A percentile compares a stretch with the other conserved stretches of the same genome.
phyloP scores from a whole-genome alignment of 148 eudicot genomes.

The Talinum fruticosum region DNA sequence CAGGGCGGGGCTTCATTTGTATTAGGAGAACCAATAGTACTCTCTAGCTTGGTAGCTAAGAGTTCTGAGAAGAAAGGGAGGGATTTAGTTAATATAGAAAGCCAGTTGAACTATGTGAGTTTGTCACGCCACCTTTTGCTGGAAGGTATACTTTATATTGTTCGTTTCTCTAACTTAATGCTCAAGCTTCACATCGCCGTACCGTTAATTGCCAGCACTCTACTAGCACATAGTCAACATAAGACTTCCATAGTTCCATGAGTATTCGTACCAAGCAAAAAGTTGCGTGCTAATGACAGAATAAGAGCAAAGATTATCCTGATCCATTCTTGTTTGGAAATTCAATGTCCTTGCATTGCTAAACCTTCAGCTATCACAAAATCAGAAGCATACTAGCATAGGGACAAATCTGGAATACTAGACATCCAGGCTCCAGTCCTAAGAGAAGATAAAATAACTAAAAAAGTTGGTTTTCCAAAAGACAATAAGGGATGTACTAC shows the following conservation, averaged over 20 bases:
- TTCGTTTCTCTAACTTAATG: neutral
- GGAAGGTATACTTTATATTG: neutral
- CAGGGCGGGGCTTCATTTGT: too few relatives aligned
- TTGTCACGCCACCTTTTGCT: neutral
- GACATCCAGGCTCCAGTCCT: too few relatives aligned
- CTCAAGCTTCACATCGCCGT: neutral
- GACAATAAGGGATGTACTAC: neutral
- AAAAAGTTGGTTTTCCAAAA: neutral
- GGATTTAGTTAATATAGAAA: neutral
- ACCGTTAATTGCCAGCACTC: neutral
- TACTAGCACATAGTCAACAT: neutral
- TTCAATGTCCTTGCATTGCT: neutral
- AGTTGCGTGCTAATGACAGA: neutral
- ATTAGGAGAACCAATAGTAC: neutral
- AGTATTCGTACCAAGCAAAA: neutral
- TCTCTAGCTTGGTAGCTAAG: neutral
- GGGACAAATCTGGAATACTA: neutral
- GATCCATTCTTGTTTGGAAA: neutral
- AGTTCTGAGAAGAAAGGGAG: neutral
- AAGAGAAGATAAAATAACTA: neutral
- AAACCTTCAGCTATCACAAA: neutral
- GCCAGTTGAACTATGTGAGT: neutral
- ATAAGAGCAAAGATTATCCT: neutral
- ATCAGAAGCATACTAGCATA: too few relatives aligned
- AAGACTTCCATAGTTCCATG: neutral